Evolutionary conservation across 2,329 filamentous ascomycete genomes (phyloP), one percentile per base, ranked within the genome.

Genomic region (Aspergillus brasiliensis): DNA sequence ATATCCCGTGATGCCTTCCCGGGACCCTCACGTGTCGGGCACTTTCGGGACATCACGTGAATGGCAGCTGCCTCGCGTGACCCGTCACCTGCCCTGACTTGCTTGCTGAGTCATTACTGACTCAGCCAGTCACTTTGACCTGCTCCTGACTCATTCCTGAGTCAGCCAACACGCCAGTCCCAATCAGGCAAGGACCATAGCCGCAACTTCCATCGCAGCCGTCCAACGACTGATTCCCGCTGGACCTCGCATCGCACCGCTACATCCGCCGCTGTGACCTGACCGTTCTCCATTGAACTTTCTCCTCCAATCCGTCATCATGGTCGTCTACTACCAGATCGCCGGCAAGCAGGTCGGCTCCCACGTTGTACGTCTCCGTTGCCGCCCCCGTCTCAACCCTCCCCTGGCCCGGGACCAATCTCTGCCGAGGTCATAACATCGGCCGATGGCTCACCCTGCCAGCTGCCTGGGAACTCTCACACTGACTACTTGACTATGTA

Each of bases 291-390:
- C 56, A 56, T 53, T 38, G 44, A 60, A 56, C 48, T 51, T 52
- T 62, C 60, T 59, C 67, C 59, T 64, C 64, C 60, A 63, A 66
- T 56, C 63, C 66, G 61, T 73, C 75, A 81, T 74, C 68, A 83
- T 83, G 81, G 80, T 83, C 68, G 79, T 75, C 65, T 78, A 80
- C 71, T 83, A 82, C 76, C 78, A 76, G 67, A 72, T 83, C 69
- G 77, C 78, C 70, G 81, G 81, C 75, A 79, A 77, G 68, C 79
- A 83, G 71, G 75, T 83, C 73, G 80, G 81, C 70, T 82, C 81
- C 58, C 81, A 83, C 73, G 68, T 80, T 59, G 80, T 83, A 80
- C 65, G 80, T 82, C 27, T 51, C 34, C 58, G 52, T 51, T 47
- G 31, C 58, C 23, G 31, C 42, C 38, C 38, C 44, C 46, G 40